These are phyloP conservation scores for Heliamphora exappendiculata DNA, from an alignment of 148 eudicot genomes.

Conservation along the genomic window DNA sequence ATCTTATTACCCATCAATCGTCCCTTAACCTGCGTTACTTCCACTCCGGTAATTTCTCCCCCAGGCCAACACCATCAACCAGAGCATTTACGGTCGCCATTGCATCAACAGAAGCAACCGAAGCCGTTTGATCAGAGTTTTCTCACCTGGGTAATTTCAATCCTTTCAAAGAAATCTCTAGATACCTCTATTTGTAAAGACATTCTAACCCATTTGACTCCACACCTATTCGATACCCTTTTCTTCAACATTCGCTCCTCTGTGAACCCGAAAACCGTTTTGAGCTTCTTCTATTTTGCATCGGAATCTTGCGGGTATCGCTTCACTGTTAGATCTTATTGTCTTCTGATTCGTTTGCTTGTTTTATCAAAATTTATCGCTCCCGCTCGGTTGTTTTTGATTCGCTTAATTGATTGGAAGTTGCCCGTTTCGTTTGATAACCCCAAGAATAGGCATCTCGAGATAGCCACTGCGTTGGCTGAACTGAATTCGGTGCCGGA, in stretches of 20 bases:
- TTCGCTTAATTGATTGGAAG: slow-evolving; percentile 57
- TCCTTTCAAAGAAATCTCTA: slow-evolving; percentile 45
- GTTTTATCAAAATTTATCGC: slow-evolving; percentile 33
- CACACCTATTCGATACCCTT: slow-evolving; percentile 53
- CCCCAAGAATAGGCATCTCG: slow-evolving; percentile 37
- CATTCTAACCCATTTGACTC: slow-evolving; percentile 44
- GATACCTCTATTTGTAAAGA: slow-evolving; percentile 52
- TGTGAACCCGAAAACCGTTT: slow-evolving; percentile 45
- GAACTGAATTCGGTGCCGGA: slow-evolving; percentile 33
- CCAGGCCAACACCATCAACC: not conserved
- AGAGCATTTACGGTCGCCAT: slow-evolving; percentile 7
- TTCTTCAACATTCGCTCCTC: slow-evolving; percentile 29
- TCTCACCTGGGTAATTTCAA: slow-evolving; percentile 42
- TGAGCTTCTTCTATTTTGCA: slow-evolving; percentile 56
- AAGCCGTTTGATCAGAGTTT: slow-evolving; percentile 29
- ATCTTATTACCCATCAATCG: slow-evolving; percentile 24
- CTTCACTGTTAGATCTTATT: slow-evolving; percentile 66
- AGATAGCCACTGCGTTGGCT: slow-evolving; percentile 50
- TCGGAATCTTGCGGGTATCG: slow-evolving; percentile 35
- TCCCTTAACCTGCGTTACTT: slow-evolving; percentile 18
- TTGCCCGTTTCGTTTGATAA: slow-evolving; percentile 33
- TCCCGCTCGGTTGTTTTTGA: slow-evolving; percentile 67
- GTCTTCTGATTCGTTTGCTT: slow-evolving; percentile 64
- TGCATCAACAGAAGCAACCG: slow-evolving; percentile 17
- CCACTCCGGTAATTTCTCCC: slow-evolving; percentile 5